These are phyloP conservation scores for Pythium pyrilobum DNA, from an alignment of 352 stramenopile species.

Conservation along the genomic window DNA sequence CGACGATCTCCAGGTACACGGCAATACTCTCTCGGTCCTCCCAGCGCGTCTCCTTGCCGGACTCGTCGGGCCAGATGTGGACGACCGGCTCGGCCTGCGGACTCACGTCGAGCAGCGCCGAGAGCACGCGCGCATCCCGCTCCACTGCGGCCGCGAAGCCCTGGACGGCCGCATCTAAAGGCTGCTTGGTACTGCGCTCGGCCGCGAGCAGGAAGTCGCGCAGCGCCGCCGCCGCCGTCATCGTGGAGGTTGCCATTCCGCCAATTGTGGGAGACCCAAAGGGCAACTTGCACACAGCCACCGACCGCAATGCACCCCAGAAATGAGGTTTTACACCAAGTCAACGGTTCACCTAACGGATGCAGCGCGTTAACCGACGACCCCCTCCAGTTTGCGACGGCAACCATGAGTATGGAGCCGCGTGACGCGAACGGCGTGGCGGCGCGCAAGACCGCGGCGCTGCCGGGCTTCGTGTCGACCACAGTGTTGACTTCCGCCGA, in stretches of 20 bases:
- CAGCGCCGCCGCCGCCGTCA: conserved; percentile 24
- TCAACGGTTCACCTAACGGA: conserved; percentile 2
- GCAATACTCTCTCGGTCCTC: conserved; percentile 64
- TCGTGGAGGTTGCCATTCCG: not conserved
- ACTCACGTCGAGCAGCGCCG: conserved; percentile 45
- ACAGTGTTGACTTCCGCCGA: conserved; percentile 79
- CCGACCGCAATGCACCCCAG: conserved; percentile 2
- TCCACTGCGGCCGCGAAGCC: conserved; percentile 23
- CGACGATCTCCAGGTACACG: conserved; percentile 52
- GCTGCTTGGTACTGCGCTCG: conserved; percentile 50
- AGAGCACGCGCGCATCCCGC: conserved; percentile 9
- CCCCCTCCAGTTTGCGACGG: too few relatives aligned
- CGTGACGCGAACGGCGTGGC: conserved; percentile 15
- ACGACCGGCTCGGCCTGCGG: conserved; percentile 53
- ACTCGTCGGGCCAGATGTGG: conserved; percentile 56
- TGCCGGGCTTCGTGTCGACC: conserved; percentile 74
- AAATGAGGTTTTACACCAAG: conserved; percentile 11
- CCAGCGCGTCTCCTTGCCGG: conserved; percentile 46
- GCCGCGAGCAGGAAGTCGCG: conserved; percentile 63
- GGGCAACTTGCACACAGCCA: conserved; percentile 17
- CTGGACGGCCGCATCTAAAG: conserved; percentile 47
- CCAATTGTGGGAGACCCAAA: not conserved
- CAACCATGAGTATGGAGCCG: too few relatives aligned
- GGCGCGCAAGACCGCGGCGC: conserved; percentile 11
- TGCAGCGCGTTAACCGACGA: too few relatives aligned